Evolutionary conservation across 179 eudicot genomes (phyloP).

Genomic region (Nepenthes alata): DNA sequence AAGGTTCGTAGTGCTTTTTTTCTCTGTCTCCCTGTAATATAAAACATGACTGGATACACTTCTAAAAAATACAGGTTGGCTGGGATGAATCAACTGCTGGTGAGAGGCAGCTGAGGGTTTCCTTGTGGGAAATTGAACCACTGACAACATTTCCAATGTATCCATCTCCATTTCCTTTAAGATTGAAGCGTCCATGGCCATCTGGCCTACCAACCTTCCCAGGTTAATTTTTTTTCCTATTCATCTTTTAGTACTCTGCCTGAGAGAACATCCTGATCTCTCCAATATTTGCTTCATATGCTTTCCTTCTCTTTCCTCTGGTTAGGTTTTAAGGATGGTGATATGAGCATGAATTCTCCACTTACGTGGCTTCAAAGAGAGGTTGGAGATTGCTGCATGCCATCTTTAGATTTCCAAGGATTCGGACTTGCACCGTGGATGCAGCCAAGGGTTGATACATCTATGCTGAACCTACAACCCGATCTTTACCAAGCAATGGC

Average conservation of each 20-base stretch:
- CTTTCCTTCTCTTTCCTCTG: background rate
- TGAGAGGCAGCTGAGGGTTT: constrained; percentile 38
- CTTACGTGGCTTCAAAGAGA: constrained; percentile 47
- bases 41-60: background rate
- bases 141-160: constrained; percentile 42
- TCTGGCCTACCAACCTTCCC: constrained; percentile 26
- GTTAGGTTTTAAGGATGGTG: constrained; percentile 32
- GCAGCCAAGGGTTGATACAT: constrained; percentile 40
- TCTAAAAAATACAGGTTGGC: constrained; percentile 21
- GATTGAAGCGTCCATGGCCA: constrained; percentile 37
- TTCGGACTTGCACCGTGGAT: constrained; percentile 33
- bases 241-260: background rate
- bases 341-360: constrained; percentile 27
- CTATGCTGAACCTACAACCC: constrained; percentile 20
- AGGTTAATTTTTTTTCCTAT: constrained; percentile 10
- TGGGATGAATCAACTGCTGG: constrained; percentile 46
- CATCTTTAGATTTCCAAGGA: constrained; percentile 49
- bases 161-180: constrained; percentile 33
- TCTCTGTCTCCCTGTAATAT: background rate
- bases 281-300: background rate
- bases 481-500: constrained; percentile 58
- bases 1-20: constrained; percentile 26
- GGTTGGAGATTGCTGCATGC: constrained; percentile 21
- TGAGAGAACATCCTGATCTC: too few relatives aligned
- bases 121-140: constrained; percentile 42